Conservation (phyloP, 1,139 yeast species). For the Meyerozyma smithsonii region DNA sequence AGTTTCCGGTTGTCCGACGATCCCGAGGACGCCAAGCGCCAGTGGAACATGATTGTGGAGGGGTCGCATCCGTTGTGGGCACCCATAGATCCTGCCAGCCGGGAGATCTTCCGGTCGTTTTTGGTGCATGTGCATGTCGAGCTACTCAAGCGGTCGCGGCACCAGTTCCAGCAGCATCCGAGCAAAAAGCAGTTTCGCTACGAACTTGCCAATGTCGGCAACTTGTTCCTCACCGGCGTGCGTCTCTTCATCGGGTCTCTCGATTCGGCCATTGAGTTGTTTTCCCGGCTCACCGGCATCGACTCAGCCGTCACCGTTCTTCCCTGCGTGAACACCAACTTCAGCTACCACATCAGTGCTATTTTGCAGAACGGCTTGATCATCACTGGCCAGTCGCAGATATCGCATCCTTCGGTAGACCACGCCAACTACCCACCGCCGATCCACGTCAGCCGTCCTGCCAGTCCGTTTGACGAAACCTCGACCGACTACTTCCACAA, state of each 20-base stretch:
- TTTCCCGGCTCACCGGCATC: slow-evolving; percentile 63
- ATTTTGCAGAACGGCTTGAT: slow-evolving; percentile 61
- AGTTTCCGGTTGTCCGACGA: slow-evolving; percentile 59
- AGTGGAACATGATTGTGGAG: slow-evolving; percentile 78
- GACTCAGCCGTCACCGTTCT: slow-evolving; percentile 53
- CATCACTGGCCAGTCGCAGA: slow-evolving; percentile 92
- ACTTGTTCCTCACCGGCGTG: slow-evolving; percentile 77
- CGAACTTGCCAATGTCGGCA: slow-evolving; percentile 81
- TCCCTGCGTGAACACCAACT: slow-evolving; percentile 82
- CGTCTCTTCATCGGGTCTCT: slow-evolving; percentile 78
- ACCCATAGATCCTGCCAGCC: slow-evolving; percentile 54
- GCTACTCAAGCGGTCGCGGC: slow-evolving; percentile 62
- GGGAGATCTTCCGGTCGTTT: slow-evolving; percentile 74
- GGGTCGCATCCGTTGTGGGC: slow-evolving; percentile 75
- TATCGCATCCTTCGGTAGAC: slow-evolving; percentile 67
- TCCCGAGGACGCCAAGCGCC: slow-evolving; percentile 50
- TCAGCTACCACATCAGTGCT: slow-evolving; percentile 85
- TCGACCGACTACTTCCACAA: slow-evolving; percentile 11
- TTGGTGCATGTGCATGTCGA: slow-evolving; percentile 77
- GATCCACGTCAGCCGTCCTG: slow-evolving; percentile 32
- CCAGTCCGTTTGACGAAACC: slow-evolving; percentile 25
- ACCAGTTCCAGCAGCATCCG: slow-evolving; percentile 29
- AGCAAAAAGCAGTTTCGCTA: slow-evolving; percentile 54
- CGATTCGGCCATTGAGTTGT: slow-evolving; percentile 77
- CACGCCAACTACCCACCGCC: slow-evolving; percentile 33